Evolutionary conservation across 495 filamentous ascomycete genomes (phyloP).

Genomic region (Penicillium soppii): DNA sequence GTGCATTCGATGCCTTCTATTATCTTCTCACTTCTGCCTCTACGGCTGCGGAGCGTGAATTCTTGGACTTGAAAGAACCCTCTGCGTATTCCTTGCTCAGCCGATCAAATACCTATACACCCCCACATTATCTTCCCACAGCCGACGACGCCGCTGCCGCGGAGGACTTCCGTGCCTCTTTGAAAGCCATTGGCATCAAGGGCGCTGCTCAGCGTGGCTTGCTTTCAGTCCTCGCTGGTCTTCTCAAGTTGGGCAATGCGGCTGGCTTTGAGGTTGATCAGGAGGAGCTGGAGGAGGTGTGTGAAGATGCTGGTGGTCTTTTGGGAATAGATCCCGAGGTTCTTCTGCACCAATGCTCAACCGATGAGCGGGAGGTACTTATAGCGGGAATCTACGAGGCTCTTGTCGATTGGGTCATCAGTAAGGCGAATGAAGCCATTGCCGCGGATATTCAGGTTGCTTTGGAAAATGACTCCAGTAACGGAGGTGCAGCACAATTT

Average conservation of each 20-base stretch:
- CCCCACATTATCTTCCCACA: conserved; percentile 86
- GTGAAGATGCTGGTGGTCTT: conserved; percentile 85
- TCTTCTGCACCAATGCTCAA: conserved; percentile 73
- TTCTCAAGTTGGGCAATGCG: conserved; percentile 90
- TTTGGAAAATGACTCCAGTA: conserved; percentile 63
- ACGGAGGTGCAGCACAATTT: conserved; percentile 49
- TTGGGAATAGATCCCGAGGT: conserved; percentile 86
- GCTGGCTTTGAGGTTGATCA: conserved; percentile 81
- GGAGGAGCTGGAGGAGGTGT: conserved; percentile 80
- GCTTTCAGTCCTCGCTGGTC: conserved; percentile 77
- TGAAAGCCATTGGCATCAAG: conserved; percentile 91
- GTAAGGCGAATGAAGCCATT: conserved; percentile 88
- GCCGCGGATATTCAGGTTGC: conserved; percentile 66
- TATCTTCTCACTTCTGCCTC: conserved; percentile 89
- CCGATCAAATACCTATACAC: conserved; percentile 79
- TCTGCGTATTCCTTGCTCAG: conserved; percentile 76
- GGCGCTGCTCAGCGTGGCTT: conserved; percentile 76
- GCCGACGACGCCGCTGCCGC: conserved; percentile 91
- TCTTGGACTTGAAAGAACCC: conserved; percentile 78
- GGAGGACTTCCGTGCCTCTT: conserved; percentile 81
- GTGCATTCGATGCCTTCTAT: conserved; percentile 99
- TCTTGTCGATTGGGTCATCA: conserved; percentile 90
- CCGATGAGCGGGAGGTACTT: conserved; percentile 76
- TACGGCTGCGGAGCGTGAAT: conserved; percentile 87
- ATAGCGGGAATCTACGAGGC: conserved; percentile 91